A percentile compares a stretch with the other conserved stretches of the same genome.
phyloP scores from a whole-genome alignment of 2,329 filamentous ascomycete genomes.

The Colletotrichum sp. region DNA sequence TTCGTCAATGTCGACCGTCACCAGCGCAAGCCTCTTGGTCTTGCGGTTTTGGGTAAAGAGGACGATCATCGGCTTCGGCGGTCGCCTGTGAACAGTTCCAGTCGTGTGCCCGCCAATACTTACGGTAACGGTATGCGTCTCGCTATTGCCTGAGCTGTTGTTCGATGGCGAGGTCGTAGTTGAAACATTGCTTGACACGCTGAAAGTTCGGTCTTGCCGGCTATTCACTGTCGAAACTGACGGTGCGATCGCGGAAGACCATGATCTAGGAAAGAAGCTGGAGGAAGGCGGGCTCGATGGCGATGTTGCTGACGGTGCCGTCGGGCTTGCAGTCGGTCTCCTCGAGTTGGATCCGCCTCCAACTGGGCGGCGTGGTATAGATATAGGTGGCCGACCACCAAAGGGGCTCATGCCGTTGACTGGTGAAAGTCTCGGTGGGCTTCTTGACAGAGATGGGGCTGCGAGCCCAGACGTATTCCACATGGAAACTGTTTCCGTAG shows the following conservation, averaged over 20 bases:
- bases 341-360: not conserved
- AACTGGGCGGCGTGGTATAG: constrained; percentile 13
- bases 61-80: constrained; percentile 38
- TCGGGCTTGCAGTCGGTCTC: not conserved
- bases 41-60: constrained; percentile 32
- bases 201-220: constrained; percentile 18
- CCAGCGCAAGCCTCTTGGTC: constrained; percentile 28
- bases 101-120: constrained; percentile 28
- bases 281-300: not conserved
- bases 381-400: not conserved
- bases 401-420: not conserved
- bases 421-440: constrained; percentile 25
- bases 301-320: not conserved
- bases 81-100: constrained; percentile 33
- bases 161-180: constrained; percentile 12
- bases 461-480: not conserved
- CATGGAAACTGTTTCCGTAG: constrained; percentile 6
- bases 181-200: constrained; percentile 19
- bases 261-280: not conserved
- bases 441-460: not conserved
- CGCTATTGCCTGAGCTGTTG: constrained; percentile 17
- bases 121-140: constrained; percentile 20
- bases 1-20: constrained; percentile 35
- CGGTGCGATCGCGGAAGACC: not conserved
- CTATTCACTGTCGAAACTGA: constrained; percentile 18